These are phyloP conservation scores for Epichloe hybrida DNA, from an alignment of 2,329 filamentous ascomycete genomes.

Conservation along the genomic window DNA sequence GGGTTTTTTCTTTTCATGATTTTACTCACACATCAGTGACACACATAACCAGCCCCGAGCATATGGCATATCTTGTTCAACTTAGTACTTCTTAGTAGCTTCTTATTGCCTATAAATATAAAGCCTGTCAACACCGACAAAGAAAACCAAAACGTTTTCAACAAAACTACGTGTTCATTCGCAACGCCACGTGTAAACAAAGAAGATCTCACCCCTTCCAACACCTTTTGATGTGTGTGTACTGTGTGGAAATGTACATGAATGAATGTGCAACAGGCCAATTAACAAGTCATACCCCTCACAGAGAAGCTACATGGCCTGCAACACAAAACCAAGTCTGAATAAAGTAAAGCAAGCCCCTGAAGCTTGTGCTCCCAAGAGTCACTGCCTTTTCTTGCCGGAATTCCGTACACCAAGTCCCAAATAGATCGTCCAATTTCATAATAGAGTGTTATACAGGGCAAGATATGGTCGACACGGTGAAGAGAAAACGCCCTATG, in stretches of 20 bases:
- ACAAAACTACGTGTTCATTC: conserved; percentile 10
- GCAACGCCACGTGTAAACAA: conserved; percentile 15
- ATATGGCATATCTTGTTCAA: not conserved
- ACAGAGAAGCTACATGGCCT: not conserved
- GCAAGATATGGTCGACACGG: conserved; percentile 7
- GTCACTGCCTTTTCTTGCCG: not conserved
- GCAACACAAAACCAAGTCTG: not conserved
- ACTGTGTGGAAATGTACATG: conserved; percentile 27
- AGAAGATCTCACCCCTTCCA: conserved; percentile 18
- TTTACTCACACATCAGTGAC: no score
- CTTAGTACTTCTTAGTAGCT: not conserved
- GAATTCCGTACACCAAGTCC: not conserved
- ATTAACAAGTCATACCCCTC: not conserved
- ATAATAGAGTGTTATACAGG: conserved; percentile 16
- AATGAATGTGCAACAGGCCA: conserved; percentile 12
- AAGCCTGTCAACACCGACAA: conserved; percentile 16
- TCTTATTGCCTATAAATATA: conserved; percentile 14
- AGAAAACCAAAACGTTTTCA: conserved; percentile 8
- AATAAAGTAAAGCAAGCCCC: not conserved
- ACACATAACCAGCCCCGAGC: no score
- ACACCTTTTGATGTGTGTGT: conserved; percentile 34
- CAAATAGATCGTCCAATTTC: conserved; percentile 10
- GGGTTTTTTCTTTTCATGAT: no score
- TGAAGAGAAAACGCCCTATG: not conserved
- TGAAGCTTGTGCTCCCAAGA: not conserved